Evolutionary conservation across 306 rosid genomes (phyloP), one percentile per base, ranked within the genome.

Genomic region (Albizia julibrissin): DNA sequence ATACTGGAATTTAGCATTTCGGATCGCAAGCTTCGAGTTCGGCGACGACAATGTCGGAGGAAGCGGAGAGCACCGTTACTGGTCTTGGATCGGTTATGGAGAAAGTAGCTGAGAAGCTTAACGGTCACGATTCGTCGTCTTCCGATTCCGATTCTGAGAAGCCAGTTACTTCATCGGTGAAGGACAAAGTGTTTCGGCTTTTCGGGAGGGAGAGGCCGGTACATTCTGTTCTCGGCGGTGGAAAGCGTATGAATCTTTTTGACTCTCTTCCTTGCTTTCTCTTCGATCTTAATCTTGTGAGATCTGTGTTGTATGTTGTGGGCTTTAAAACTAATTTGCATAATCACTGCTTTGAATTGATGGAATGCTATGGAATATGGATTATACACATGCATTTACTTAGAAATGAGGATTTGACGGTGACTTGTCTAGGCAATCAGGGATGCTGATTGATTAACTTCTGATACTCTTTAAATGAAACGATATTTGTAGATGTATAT

Each of bases 161-260:
- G 73, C 81, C 87, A 10, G 85, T 65, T 0, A 22, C 87, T 8
- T 83, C 87, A 0, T 47, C 92, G 0, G 43, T 77, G 8, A 89
- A 91, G 91, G 77, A 85, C 22, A 89, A 93, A 85, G 80, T 90
- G 26, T 92, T 52, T 86, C 91, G 98, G 27, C 87, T 95, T 39
- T 93, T 95, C 65, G 98, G 98, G 5, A 79, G 97, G 67, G 97
- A 93, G 81, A 89, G 33, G 59, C 97, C 98, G 0, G 91, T 92
- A 42, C 97, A 93, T 77, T 84, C 90, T 42, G 88, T 93, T 72
- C 77, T 95, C 29, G 97, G 98, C 67, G 99, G 98, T 5, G 99
- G 95, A 83, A 91, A 91, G 82, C 84, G 94, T 91, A 89, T 22
- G 88, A 10, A 31, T 34, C 50, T 10, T 43, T 66, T 5, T 77